Percentiles rank a stretch among this genome's conserved stretches.
Conservation (phyloP, 2,329 filamentous ascomycete genomes). For the Diatrype stigma region DNA sequence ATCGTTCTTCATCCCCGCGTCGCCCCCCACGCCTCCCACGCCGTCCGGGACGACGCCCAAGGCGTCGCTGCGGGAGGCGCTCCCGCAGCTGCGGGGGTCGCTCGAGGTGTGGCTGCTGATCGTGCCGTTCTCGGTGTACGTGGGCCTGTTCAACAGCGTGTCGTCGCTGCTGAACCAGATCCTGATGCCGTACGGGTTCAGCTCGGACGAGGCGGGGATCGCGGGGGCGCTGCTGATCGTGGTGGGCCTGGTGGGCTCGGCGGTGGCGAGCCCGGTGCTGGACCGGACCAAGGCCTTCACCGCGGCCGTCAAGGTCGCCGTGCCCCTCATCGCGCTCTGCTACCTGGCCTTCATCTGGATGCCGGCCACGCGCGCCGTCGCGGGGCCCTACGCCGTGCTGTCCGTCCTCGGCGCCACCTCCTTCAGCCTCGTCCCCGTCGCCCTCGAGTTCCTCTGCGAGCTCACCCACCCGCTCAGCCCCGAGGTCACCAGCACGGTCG, state of each 20-base stretch:
- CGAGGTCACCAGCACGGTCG: constrained; percentile 77
- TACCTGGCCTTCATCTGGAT: constrained; percentile 84
- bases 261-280: constrained; percentile 73
- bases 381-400: constrained; percentile 70
- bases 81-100: constrained; percentile 57
- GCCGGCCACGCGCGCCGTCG: constrained; percentile 51
- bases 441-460: constrained; percentile 82
- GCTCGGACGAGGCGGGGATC: constrained; percentile 80
- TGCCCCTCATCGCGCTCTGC: constrained; percentile 67
- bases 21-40: constrained; percentile 73
- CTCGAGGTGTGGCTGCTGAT: constrained; percentile 77
- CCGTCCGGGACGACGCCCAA: constrained; percentile 61
- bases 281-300: constrained; percentile 82
- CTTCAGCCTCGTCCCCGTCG: constrained; percentile 79
- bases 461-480: constrained; percentile 83
- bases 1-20: constrained; percentile 73
- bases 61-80: constrained; percentile 45
- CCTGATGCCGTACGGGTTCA: constrained; percentile 79
- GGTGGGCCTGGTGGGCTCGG: constrained; percentile 74
- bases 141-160: constrained; percentile 90
- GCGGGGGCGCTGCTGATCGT: constrained; percentile 86
- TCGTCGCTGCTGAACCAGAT: constrained; percentile 89
- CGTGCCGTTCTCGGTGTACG: constrained; percentile 77
- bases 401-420: constrained; percentile 72
- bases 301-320: constrained; percentile 64